These are phyloP conservation scores for Arthrobotrys conoides DNA, from an alignment of 2,329 filamentous ascomycete genomes.

Conservation along the genomic window DNA sequence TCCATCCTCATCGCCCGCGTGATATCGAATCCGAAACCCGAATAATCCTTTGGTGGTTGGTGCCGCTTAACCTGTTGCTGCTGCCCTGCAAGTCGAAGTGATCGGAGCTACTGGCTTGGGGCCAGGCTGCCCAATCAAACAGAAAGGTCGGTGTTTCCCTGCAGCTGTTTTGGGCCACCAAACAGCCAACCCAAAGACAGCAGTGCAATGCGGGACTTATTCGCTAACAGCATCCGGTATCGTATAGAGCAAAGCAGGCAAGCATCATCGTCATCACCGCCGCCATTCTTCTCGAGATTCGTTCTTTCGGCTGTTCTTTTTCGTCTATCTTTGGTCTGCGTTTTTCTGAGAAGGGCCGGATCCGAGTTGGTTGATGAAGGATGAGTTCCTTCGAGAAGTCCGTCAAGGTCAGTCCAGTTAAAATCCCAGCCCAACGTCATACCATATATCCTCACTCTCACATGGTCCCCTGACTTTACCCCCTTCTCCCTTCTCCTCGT, in stretches of 20 bases:
- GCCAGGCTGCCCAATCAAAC: conserved; percentile 40
- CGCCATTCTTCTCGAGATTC: conserved; percentile 33
- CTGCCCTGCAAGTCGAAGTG: conserved; percentile 20
- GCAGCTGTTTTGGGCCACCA: conserved; percentile 26
- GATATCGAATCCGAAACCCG: conserved; percentile 20
- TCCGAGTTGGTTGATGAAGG: conserved; percentile 70
- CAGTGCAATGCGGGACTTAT: conserved; percentile 57
- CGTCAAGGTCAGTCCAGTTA: conserved; percentile 77
- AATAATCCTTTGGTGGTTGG: conserved; percentile 9
- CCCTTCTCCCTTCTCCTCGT: not conserved
- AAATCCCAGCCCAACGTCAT: conserved; percentile 37
- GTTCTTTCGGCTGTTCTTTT: conserved; percentile 36
- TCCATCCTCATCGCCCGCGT: conserved; percentile 12
- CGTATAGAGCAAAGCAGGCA: conserved; percentile 7
- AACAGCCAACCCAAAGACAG: conserved; percentile 44
- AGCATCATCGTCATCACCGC: conserved; percentile 20
- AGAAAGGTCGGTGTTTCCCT: conserved; percentile 35
- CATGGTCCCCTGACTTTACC: conserved; percentile 20
- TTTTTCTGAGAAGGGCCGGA: conserved; percentile 31
- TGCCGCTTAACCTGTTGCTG: not conserved
- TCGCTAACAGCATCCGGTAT: conserved; percentile 23
- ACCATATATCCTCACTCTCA: conserved; percentile 16
- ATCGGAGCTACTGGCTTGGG: not conserved
- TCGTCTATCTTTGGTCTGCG: conserved; percentile 20
- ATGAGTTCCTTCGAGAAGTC: conserved; percentile 97